These are phyloP conservation scores for Penicillium lagena DNA, from an alignment of 495 filamentous ascomycete genomes.

Conservation along the genomic window DNA sequence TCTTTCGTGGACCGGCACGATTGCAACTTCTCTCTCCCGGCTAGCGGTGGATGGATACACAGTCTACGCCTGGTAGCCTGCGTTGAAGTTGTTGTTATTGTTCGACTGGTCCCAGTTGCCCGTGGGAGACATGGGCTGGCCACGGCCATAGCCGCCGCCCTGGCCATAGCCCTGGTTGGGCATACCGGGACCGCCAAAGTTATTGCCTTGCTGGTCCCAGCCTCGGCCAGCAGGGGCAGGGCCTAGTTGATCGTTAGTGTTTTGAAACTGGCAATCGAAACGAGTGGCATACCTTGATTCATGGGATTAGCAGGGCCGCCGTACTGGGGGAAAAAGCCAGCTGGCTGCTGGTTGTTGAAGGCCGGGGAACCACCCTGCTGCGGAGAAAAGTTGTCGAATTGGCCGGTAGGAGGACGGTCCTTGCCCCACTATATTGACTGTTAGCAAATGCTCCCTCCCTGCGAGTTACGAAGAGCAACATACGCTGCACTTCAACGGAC, in stretches of 20 bases:
- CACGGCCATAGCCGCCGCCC: constrained; percentile 75
- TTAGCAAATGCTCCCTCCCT: constrained; percentile 16
- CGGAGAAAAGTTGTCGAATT: constrained; percentile 77
- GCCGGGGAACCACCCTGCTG: constrained; percentile 45
- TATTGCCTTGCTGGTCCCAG: constrained; percentile 55
- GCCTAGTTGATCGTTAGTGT: constrained; percentile 33
- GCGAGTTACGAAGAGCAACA: constrained; percentile 28
- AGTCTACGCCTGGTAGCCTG: constrained; percentile 47
- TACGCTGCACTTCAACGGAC: constrained; percentile 97
- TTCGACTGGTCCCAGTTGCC: constrained; percentile 62
- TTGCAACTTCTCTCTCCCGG: constrained; percentile 5
- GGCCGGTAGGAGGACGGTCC: constrained; percentile 85
- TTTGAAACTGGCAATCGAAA: constrained; percentile 11
- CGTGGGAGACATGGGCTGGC: constrained; percentile 64
- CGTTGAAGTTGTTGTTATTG: constrained; percentile 41
- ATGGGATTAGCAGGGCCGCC: constrained; percentile 62
- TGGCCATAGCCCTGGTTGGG: constrained; percentile 53
- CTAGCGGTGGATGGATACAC: constrained; percentile 1
- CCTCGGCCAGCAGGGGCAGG: constrained; percentile 56
- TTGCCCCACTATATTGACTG: constrained; percentile 78
- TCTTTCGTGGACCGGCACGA: constrained; percentile 2
- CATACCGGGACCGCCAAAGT: constrained; percentile 52
- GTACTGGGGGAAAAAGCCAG: constrained; percentile 92
- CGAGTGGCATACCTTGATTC: constrained; percentile 52
- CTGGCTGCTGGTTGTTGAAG: constrained; percentile 58